Conservation (phyloP, 1,284 basidiomycete genomes). For the Malassezia globosa region DNA sequence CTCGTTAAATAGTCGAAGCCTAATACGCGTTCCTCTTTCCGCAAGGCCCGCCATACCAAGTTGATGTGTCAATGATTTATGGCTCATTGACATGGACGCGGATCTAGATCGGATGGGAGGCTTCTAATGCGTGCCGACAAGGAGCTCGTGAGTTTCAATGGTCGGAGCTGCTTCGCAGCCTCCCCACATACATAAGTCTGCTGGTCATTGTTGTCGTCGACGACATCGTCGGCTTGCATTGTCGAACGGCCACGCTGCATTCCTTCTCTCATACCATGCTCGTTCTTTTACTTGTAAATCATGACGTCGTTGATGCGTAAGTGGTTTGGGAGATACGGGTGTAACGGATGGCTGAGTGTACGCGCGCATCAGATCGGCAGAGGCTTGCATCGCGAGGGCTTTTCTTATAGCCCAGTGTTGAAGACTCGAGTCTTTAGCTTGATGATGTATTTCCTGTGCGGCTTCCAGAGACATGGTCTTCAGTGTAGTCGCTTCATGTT, state of each 20-base stretch:
- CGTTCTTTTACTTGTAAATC: slow-evolving; percentile 3
- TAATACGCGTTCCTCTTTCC: too few relatives aligned
- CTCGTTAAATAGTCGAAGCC: too few relatives aligned
- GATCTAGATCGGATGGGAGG: slow-evolving; percentile 14
- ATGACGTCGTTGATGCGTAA: neutral
- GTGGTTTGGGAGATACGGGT: too few relatives aligned
- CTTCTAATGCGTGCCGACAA: slow-evolving; percentile 18
- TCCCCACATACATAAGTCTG: slow-evolving; percentile 10
- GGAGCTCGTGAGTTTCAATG: neutral
- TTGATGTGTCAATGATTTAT: slow-evolving; percentile 10
- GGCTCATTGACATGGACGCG: slow-evolving; percentile 17
- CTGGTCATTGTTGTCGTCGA: neutral
- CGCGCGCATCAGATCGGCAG: neutral
- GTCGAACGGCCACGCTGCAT: neutral
- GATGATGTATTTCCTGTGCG: too few relatives aligned
- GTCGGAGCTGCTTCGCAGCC: slow-evolving; percentile 19
- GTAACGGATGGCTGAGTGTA: neutral
- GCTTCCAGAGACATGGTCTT: too few relatives aligned
- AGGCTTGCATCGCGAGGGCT: neutral
- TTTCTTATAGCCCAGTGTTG: neutral
- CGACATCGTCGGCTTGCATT: too few relatives aligned
- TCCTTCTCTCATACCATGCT: slow-evolving; percentile 4
- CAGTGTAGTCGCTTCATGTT: neutral
- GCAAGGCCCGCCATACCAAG: slow-evolving; percentile 18
- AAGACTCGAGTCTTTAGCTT: too few relatives aligned